Percentiles rank a stretch among this genome's conserved stretches.
Evolutionary conservation across 192 early-diverging fungal genomes (phyloP).

Genomic region (Entomortierella parvispora): DNA sequence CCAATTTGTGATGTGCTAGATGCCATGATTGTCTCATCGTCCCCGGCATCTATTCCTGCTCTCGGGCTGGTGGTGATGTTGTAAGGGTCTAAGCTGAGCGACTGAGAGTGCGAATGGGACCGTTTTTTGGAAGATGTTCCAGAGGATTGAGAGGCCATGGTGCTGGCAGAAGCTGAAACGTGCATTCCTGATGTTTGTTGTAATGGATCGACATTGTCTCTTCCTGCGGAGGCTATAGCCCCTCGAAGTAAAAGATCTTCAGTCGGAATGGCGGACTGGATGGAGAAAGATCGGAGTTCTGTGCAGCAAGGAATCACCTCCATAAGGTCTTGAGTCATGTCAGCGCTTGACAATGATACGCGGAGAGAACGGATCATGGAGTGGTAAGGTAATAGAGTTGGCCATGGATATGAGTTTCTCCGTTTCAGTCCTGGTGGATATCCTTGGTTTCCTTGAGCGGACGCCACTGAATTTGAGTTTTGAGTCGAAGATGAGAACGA

Average conservation of each 20-base stretch:
- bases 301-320: slow-evolving; percentile 43
- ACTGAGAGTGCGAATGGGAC: slow-evolving; percentile 16
- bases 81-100: slow-evolving; percentile 19
- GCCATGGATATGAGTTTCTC: slow-evolving; percentile 48
- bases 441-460: not conserved
- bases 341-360: slow-evolving; percentile 30
- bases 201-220: slow-evolving; percentile 19
- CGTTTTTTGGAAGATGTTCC: not conserved
- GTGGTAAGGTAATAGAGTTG: slow-evolving; percentile 42
- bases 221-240: slow-evolving; percentile 16
- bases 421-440: slow-evolving; percentile 1
- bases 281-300: slow-evolving; percentile 33
- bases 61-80: not conserved
- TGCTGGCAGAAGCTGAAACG: slow-evolving; percentile 2
- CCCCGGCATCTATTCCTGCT: slow-evolving; percentile 19
- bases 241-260: slow-evolving; percentile 33
- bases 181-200: no score
- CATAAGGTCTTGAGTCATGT: slow-evolving; percentile 38
- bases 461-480: no score
- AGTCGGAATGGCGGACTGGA: slow-evolving; percentile 30
- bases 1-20: slow-evolving; percentile 24
- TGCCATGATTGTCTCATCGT: slow-evolving; percentile 36
- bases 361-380: slow-evolving; percentile 35
- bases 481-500: not conserved
- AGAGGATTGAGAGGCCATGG: not conserved